A percentile compares a stretch with the other conserved stretches of the same genome.
phyloP scores from a whole-genome alignment of 805 yeast genomes.

The Pichia nakasei region DNA sequence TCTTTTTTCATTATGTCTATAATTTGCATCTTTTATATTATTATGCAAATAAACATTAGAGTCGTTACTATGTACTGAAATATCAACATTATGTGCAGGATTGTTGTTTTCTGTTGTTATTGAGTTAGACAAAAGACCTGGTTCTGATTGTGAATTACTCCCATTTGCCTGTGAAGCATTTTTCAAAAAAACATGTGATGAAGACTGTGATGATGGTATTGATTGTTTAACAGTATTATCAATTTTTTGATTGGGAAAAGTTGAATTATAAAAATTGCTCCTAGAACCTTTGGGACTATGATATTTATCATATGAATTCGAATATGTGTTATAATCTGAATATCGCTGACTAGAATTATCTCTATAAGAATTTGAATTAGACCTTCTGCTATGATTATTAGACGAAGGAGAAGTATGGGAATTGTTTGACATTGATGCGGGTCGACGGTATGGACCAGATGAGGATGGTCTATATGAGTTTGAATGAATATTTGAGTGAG shows the following conservation, averaged over 20 bases:
- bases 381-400: background rate
- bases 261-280: background rate
- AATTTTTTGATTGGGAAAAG: background rate
- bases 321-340: constrained; percentile 2
- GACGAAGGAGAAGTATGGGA: background rate
- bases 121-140: no score
- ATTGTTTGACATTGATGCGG: constrained; percentile 1
- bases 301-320: background rate
- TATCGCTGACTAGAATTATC: constrained; percentile 1
- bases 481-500: background rate
- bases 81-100: no score
- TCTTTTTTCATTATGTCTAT: background rate
- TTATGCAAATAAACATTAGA: no score
- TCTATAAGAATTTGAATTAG: constrained; percentile 1
- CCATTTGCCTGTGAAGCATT: background rate
- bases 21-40: no score
- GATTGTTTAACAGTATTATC: background rate
- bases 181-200: no score
- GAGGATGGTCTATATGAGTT: background rate
- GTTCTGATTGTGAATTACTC: no score
- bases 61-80: no score
- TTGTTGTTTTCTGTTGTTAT: no score
- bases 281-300: background rate
- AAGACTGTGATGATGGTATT: background rate
- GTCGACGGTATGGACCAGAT: constrained; percentile 2